Evolutionary conservation across 1,284 basidiomycete genomes (phyloP), one percentile per base, ranked within the genome.

Genomic region (Entoloma clypeatum): DNA sequence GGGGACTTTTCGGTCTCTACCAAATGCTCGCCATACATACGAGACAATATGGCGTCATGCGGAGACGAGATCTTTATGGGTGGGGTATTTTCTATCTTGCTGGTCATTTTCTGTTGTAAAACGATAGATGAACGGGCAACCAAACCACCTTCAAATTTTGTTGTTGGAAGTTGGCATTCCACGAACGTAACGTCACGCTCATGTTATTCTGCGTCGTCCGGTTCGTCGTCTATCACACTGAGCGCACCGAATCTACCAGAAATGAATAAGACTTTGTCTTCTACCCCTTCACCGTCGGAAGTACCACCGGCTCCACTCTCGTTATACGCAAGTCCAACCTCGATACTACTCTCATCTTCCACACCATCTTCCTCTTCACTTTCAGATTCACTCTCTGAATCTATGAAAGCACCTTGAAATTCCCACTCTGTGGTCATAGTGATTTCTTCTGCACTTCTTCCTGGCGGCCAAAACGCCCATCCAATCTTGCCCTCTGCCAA

Each of bases 381-480:
- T 10, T 61, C 60, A 3, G 51, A 59, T 4, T 52, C 59, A 37
- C 53, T 59, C 25, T 61, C 60, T 18, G 48, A 39, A 2, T 48
- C 48, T 36, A 86, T 68, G 81, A 80, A 86, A 48, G 87, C 77
- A 3, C 86, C 73, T 19, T 54, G 45, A 11, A 55, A 74, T 16
- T 58, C 53, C 5, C 62, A 63, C 16, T 41, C 48, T 22, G 51
- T 52, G 32, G 44, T 47, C 30, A 47, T 49, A 13, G 47, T 42
- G 24, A 68, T 53, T 22, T 46, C 48, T 6, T 50, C 50, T 6
- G 55, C 42, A 19, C 68, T 60, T 1, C 65, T 70, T 5, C 58
- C 72, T 11, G 79, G 81, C 4, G 89, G 87, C 79, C 83, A 86
- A 62, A 93, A 94, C 14, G 79, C 85, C 92, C 92, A 95, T 28